Evolutionary conservation across 208 protist species (phyloP).

Genomic region (Trichomonas vaginalis): DNA sequence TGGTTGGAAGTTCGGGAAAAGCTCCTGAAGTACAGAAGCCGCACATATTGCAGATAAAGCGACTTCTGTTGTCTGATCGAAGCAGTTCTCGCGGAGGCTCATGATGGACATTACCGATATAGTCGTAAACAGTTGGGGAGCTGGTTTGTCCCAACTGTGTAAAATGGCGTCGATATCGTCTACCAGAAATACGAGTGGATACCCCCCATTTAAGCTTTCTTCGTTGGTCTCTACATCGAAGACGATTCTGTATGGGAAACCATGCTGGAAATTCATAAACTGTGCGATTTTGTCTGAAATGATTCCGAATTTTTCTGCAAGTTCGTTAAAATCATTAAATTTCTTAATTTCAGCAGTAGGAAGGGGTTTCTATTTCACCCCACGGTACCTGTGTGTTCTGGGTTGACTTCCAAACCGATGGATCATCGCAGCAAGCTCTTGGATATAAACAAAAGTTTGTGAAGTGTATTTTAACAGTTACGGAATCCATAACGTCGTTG

Average conservation of each 20-base stretch:
- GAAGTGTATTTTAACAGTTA: neutral
- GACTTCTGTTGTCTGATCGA: neutral
- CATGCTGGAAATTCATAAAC: neutral
- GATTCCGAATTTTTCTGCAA: neutral
- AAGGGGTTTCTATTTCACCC: neutral
- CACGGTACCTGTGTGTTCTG: neutral
- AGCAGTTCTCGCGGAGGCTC: neutral
- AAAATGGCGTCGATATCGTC: neutral
- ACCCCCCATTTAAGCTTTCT: neutral
- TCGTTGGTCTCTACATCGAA: neutral
- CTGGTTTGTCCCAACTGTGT: neutral
- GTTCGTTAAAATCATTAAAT: neutral
- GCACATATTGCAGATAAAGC: neutral
- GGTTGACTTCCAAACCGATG: neutral
- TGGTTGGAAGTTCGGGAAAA: neutral
- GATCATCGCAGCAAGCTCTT: neutral
- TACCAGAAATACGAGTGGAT: neutral
- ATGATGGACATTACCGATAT: neutral
- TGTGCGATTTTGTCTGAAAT: neutral
- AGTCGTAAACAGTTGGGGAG: neutral
- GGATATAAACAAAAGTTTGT: neutral
- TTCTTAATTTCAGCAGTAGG: neutral
- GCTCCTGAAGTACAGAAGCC: neutral
- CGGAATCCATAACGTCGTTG: neutral
- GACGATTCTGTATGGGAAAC: neutral